A percentile compares a stretch with the other conserved stretches of the same genome.
Evolutionary conservation across 257 asterid species (phyloP).

Genomic region (Solanum dulcamara): DNA sequence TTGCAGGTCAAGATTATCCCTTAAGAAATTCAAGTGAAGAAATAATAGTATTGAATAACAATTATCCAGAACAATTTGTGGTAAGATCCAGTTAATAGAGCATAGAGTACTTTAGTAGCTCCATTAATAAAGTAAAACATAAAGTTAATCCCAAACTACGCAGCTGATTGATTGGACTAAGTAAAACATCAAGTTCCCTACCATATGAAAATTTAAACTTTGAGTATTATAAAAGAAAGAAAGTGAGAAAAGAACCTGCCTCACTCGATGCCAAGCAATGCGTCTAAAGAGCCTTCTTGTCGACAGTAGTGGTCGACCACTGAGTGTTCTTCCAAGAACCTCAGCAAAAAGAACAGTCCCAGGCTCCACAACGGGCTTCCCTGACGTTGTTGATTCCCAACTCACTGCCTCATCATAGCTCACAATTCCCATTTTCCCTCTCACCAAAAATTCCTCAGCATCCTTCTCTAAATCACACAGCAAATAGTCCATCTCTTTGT

Average conservation of each 20-base stretch:
- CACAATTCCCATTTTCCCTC: conserved; percentile 69
- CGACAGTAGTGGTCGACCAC: conserved; percentile 88
- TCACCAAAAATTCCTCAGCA: conserved; percentile 45
- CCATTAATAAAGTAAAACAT: neutral
- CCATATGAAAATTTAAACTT: neutral
- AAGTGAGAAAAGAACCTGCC: conserved; percentile 89
- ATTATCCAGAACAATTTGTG: neutral
- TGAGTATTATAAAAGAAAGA: neutral
- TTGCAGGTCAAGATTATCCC: neutral
- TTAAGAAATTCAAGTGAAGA: neutral
- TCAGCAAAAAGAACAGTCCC: conserved; percentile 81
- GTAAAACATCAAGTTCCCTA: neutral
- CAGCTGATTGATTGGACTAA: neutral
- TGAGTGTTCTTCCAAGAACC: conserved; percentile 92
- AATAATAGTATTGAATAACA: neutral
- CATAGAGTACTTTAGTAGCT: neutral
- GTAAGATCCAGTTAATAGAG: neutral
- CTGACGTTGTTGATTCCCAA: conserved; percentile 24
- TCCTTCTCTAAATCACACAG: conserved; percentile 60
- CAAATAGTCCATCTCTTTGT: conserved; percentile 65
- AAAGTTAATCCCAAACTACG: neutral
- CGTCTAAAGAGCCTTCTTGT: conserved; percentile 62
- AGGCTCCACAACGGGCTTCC: conserved; percentile 78
- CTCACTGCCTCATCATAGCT: conserved; percentile 49
- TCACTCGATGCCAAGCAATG: conserved; percentile 94